These are phyloP conservation scores for Clonostachys sp. DNA, from an alignment of 2,329 filamentous ascomycete genomes.

Conservation along the genomic window DNA sequence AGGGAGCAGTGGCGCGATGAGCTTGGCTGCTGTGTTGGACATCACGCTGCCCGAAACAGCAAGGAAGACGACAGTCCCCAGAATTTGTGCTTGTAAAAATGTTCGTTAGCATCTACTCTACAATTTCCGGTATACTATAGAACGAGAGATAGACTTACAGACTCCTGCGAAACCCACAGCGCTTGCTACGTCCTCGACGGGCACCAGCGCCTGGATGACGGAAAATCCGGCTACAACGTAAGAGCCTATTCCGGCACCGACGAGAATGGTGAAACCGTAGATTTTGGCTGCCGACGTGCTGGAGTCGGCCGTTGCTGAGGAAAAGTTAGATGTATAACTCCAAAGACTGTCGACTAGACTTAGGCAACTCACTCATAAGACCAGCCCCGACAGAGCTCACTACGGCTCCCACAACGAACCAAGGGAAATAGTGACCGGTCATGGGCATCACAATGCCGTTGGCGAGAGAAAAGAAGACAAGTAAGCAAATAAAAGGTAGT, in stretches of 20 bases:
- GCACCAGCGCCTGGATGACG: slow-evolving; percentile 24
- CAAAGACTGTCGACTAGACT: too few relatives aligned
- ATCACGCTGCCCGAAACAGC: slow-evolving; percentile 22
- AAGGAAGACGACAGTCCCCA: slow-evolving; percentile 20
- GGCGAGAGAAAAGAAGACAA: slow-evolving; percentile 25
- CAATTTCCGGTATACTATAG: neutral
- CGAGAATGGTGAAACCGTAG: slow-evolving; percentile 27
- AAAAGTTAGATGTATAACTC: neutral
- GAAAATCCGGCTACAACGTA: slow-evolving; percentile 27
- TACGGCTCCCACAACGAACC: slow-evolving; percentile 25
- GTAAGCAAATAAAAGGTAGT: slow-evolving; percentile 28
- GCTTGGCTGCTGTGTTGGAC: slow-evolving; percentile 12
- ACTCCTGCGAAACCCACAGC: slow-evolving; percentile 26
- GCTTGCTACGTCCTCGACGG: slow-evolving; percentile 17
- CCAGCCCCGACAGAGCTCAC: slow-evolving; percentile 22
- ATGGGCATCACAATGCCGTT: slow-evolving; percentile 26
- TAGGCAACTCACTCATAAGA: slow-evolving; percentile 18
- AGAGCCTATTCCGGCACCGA: slow-evolving; percentile 31
- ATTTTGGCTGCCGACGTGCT: slow-evolving; percentile 15
- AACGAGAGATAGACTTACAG: slow-evolving; percentile 5
- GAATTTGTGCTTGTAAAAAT: slow-evolving; percentile 11
- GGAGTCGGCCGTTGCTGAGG: slow-evolving; percentile 14
- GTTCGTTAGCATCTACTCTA: neutral
- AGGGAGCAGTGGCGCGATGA: too few relatives aligned
- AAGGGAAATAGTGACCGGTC: slow-evolving; percentile 27